phyloP scores from a whole-genome alignment of 805 yeast species.

The Metschnikowia colocasiae region DNA sequence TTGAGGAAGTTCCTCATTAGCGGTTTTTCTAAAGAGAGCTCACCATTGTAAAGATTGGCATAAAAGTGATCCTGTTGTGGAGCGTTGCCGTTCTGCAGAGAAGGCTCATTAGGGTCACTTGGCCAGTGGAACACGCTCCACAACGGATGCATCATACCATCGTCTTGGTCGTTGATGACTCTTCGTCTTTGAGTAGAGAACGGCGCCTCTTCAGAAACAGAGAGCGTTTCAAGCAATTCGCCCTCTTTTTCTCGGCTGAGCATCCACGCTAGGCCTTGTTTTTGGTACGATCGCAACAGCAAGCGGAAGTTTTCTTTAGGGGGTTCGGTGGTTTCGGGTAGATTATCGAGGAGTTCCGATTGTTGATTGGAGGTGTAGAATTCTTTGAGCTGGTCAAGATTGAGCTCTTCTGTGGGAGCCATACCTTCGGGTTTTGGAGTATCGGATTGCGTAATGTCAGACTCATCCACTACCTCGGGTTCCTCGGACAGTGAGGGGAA shows the following conservation, averaged over 20 bases:
- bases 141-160: slow-evolving; percentile 70
- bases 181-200: slow-evolving; percentile 27
- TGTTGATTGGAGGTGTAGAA: slow-evolving; percentile 73
- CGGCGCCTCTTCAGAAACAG: slow-evolving; percentile 18
- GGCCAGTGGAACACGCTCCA: slow-evolving; percentile 87
- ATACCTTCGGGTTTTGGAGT: slow-evolving; percentile 17
- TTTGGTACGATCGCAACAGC: slow-evolving; percentile 70
- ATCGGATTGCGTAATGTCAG: neutral
- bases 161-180: slow-evolving; percentile 30
- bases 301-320: slow-evolving; percentile 49
- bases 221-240: slow-evolving; percentile 37
- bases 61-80: slow-evolving; percentile 45
- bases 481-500: slow-evolving; percentile 6
- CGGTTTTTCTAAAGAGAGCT: slow-evolving; percentile 67
- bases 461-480: slow-evolving; percentile 17
- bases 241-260: slow-evolving; percentile 68
- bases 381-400: slow-evolving; percentile 68
- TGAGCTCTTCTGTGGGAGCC: slow-evolving; percentile 40
- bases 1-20: slow-evolving; percentile 52
- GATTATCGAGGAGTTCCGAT: slow-evolving; percentile 47
- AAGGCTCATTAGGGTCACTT: slow-evolving; percentile 24
- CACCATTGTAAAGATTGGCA: slow-evolving; percentile 78
- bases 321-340: slow-evolving; percentile 62
- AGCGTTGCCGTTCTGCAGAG: neutral
- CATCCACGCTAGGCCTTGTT: slow-evolving; percentile 87